Conservation (phyloP, 495 filamentous ascomycete species). For the Elasticomyces elasticus region DNA sequence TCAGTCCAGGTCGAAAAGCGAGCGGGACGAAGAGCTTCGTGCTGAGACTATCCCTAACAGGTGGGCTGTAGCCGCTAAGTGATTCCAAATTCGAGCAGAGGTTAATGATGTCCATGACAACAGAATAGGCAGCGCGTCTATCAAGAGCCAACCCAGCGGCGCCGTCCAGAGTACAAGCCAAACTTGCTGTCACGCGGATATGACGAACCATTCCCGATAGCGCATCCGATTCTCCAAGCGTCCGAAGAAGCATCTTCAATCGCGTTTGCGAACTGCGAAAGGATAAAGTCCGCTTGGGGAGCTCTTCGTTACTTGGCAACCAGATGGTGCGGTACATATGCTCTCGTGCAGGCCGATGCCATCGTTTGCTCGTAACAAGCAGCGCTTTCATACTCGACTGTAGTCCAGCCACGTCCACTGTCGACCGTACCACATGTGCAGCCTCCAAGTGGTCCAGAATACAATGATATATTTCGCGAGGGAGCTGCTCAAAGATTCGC, state of each 20-base stretch:
- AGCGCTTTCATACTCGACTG: slow-evolving; percentile 64
- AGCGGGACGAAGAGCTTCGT: slow-evolving; percentile 69
- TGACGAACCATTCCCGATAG: slow-evolving; percentile 64
- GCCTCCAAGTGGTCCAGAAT: slow-evolving; percentile 44
- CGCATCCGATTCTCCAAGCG: slow-evolving; percentile 57
- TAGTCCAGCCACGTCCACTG: slow-evolving; percentile 63
- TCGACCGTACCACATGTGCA: slow-evolving; percentile 36
- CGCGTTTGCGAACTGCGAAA: slow-evolving; percentile 58
- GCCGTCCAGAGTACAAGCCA: slow-evolving; percentile 33
- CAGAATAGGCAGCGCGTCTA: slow-evolving; percentile 52
- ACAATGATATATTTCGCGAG: slow-evolving; percentile 47
- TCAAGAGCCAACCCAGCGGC: slow-evolving; percentile 35
- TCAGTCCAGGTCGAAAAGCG: slow-evolving; percentile 61
- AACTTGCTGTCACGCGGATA: slow-evolving; percentile 56
- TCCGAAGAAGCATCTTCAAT: slow-evolving; percentile 64
- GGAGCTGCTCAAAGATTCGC: slow-evolving; percentile 39
- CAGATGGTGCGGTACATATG: slow-evolving; percentile 59
- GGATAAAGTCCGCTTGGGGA: slow-evolving; percentile 54
- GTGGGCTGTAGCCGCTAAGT: slow-evolving; percentile 47
- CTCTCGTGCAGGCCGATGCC: slow-evolving; percentile 49
- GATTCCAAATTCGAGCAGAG: slow-evolving; percentile 76
- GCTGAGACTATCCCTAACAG: slow-evolving; percentile 47
- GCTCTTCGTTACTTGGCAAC: slow-evolving; percentile 54
- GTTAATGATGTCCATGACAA: slow-evolving; percentile 74
- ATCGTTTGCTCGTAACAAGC: slow-evolving; percentile 54